Evolutionary conservation across 2,329 filamentous ascomycete genomes (phyloP).

Genomic region (Penicillium sp.): DNA sequence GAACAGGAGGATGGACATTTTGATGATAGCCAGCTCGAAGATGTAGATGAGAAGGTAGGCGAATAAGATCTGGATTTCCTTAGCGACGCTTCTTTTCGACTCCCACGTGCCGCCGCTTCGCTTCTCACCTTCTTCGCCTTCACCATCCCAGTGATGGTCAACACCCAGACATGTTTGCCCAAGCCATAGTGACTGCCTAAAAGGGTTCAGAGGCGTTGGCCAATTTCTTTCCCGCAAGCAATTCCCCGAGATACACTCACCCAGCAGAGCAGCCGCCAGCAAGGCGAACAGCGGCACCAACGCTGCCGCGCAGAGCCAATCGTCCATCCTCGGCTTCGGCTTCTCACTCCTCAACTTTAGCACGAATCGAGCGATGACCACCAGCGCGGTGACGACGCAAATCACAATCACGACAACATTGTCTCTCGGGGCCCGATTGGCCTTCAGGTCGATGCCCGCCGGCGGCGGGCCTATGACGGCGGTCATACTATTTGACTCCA

Average conservation of each 20-base stretch:
- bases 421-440: not conserved
- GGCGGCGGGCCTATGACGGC: conserved; percentile 4
- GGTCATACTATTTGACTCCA: not conserved
- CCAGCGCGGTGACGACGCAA: not conserved
- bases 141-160: conserved; percentile 3
- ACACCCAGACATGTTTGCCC: conserved; percentile 7
- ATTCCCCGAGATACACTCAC: not conserved
- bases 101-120: not conserved
- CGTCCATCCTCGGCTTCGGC: not conserved
- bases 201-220: not conserved
- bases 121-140: conserved; percentile 7
- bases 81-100: not conserved
- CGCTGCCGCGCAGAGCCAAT: conserved; percentile 2
- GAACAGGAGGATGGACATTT: conserved; percentile 24
- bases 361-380: conserved; percentile 3
- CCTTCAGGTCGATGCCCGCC: not conserved
- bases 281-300: not conserved
- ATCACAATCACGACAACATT: conserved; percentile 2
- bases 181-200: conserved; percentile 2
- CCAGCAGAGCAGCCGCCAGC: not conserved
- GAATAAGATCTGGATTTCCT: conserved; percentile 39
- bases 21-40: conserved; percentile 14
- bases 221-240: not conserved
- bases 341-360: conserved; percentile 1
- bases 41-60: conserved; percentile 10